These are phyloP conservation scores for Sclerotinia subarctica DNA, from an alignment of 2,329 filamentous ascomycete species.

Conservation along the genomic window DNA sequence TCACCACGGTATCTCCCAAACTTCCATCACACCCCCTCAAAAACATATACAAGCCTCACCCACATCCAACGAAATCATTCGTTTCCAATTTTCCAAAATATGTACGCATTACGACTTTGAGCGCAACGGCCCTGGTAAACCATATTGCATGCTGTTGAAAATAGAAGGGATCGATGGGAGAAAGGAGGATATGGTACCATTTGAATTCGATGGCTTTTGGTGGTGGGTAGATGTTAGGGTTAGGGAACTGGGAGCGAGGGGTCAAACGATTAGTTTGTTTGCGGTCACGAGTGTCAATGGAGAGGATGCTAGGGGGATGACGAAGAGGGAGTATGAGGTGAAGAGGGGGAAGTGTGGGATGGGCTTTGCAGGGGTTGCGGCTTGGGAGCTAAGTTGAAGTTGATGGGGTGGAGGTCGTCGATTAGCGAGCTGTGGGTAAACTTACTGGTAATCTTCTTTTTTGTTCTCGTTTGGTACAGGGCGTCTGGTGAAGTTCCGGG, in stretches of 20 bases:
- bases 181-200: constrained; percentile 64
- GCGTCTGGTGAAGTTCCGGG: background rate
- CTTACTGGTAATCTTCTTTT: background rate
- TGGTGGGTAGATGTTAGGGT: constrained; percentile 78
- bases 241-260: constrained; percentile 62
- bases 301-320: constrained; percentile 36
- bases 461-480: background rate
- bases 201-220: constrained; percentile 74
- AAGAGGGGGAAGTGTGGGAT: constrained; percentile 36
- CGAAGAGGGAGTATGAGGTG: constrained; percentile 31
- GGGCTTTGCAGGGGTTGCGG: constrained; percentile 34
- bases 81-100: constrained; percentile 76
- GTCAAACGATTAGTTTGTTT: constrained; percentile 64
- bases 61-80: constrained; percentile 55
- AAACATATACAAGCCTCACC: constrained; percentile 56
- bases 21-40: constrained; percentile 58
- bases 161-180: constrained; percentile 64
- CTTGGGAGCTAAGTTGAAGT: constrained; percentile 35
- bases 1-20: constrained; percentile 51
- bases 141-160: constrained; percentile 67
- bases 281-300: constrained; percentile 52
- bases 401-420: too few relatives aligned
- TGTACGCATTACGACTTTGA: constrained; percentile 83
- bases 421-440: background rate
- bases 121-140: constrained; percentile 60